Conservation (phyloP, 768 basidiomycete genomes). For the Lactarius pseudohatsudake region DNA sequence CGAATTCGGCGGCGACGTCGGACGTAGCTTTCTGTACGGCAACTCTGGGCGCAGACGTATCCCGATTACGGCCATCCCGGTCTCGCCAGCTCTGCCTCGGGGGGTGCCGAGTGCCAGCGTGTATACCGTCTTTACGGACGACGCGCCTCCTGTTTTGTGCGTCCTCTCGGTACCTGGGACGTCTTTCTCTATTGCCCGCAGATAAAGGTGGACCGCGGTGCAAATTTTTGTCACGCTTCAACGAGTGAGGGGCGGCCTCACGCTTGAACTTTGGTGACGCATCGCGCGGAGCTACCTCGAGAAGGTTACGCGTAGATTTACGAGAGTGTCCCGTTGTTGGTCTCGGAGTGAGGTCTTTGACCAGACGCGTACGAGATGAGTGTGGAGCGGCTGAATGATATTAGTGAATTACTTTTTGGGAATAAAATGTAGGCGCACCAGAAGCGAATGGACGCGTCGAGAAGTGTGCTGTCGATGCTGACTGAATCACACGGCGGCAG, state of each 20-base stretch:
- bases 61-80: not conserved
- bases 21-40: not conserved
- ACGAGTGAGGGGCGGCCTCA: constrained; percentile 6
- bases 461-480: not conserved
- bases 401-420: not conserved
- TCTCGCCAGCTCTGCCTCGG: not conserved
- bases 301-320: constrained; percentile 19
- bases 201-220: not conserved
- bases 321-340: constrained; percentile 1
- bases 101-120: too few relatives aligned
- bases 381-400: constrained; percentile 39
- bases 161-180: not conserved
- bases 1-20: constrained; percentile 39
- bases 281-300: constrained; percentile 26
- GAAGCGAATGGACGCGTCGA: constrained; percentile 18
- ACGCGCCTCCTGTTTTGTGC: not conserved
- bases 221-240: not conserved
- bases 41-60: not conserved
- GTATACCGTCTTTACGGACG: not conserved
- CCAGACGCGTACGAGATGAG: constrained; percentile 28
- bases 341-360: constrained; percentile 26
- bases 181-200: not conserved
- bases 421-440: constrained; percentile 1
- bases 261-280: constrained; percentile 7
- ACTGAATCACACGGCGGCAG: not conserved